A percentile compares a stretch with the other conserved stretches of the same genome.
phyloP scores from a whole-genome alignment of 2,329 filamentous ascomycete genomes.

The Hypomyces rosellus region DNA sequence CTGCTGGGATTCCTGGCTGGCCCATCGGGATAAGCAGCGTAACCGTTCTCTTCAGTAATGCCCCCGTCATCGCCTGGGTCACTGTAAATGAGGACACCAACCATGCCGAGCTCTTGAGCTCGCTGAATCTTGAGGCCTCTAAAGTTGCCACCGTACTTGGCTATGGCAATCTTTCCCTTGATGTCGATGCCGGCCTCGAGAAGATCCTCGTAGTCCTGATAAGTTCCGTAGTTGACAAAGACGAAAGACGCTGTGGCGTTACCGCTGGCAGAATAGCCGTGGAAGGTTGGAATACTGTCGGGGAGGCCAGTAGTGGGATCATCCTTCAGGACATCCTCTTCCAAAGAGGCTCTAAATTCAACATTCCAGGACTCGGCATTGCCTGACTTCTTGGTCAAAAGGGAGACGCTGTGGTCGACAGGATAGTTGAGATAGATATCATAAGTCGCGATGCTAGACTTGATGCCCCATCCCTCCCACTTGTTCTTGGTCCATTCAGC shows the following conservation, averaged over 20 bases:
- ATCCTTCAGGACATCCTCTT: slow-evolving; percentile 78
- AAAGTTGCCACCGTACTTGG: slow-evolving; percentile 81
- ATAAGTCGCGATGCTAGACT: slow-evolving; percentile 60
- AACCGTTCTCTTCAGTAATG: slow-evolving; percentile 74
- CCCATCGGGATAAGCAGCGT: slow-evolving; percentile 73
- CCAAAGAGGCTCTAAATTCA: slow-evolving; percentile 71
- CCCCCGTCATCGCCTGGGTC: slow-evolving; percentile 87
- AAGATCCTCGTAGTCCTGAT: slow-evolving; percentile 77
- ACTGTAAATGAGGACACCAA: slow-evolving; percentile 77
- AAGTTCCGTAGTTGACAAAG: slow-evolving; percentile 88
- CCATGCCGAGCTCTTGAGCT: slow-evolving; percentile 83
- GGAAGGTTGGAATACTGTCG: slow-evolving; percentile 80
- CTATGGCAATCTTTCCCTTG: slow-evolving; percentile 78
- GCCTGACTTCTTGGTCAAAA: slow-evolving; percentile 44
- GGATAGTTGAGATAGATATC: slow-evolving; percentile 77
- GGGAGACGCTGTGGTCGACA: slow-evolving; percentile 59
- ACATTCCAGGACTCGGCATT: slow-evolving; percentile 47
- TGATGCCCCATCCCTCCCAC: slow-evolving; percentile 66
- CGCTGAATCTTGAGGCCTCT: slow-evolving; percentile 88
- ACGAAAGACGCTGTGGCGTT: slow-evolving; percentile 86
- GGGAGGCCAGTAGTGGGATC: slow-evolving; percentile 70
- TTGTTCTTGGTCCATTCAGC: slow-evolving; percentile 68
- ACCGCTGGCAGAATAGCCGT: slow-evolving; percentile 87
- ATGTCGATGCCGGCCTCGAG: slow-evolving; percentile 67
- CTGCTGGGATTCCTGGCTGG: slow-evolving; percentile 82